Base-by-base conservation (phyloP, 441 rosid genomes). In the Adansonia grandidieri region DNA sequence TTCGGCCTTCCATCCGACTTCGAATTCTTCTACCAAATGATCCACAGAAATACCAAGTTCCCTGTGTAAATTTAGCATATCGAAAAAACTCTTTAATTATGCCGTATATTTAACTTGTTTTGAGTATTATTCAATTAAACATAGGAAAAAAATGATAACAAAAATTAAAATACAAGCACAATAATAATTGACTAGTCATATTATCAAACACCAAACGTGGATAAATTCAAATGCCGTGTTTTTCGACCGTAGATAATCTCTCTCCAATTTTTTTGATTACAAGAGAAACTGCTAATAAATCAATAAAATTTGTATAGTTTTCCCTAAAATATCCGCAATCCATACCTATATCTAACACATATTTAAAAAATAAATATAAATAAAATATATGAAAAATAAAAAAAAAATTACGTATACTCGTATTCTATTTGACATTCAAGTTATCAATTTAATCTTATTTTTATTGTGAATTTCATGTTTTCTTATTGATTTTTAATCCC, bases 1-100 rank as follows among this genome's bases (percentile, higher is more conserved):
- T 71, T 90, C 91, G 11, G 85, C 82, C 69, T 82, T 91, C 95
- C 98, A 87, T 64, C 54, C 87, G 13, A 79, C 80, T 79, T 88
- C 94, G 78, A 91, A 91, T 64, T 90, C 92, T 74, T 78, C 83
- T 70, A 73, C 91, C 84, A 91, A 78, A 11, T 70, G 78, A 67
- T 86, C 89, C 51, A 76, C 86, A 3, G 88, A 78, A 51, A 83
- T 74, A 42, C 78, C 87, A 70, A 91, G 62, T 86, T 86, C 86
- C 81, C 99, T 96, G 84, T 11, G 17, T 73, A 53, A 71, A 71
- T 51, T 13, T 28, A 53, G 45, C 42, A 48, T 3, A 48, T 70
- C 8, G 19, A 28, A 48, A 48, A n/a, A 15, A 19, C 42, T 47
- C 37, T 69, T 69, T 11, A 11, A 47, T 48, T 22, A 65, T 42